Evolutionary conservation across 257 asterid species (phyloP), one percentile per base, ranked within the genome.

Genomic region (Ilex aquifolium): DNA sequence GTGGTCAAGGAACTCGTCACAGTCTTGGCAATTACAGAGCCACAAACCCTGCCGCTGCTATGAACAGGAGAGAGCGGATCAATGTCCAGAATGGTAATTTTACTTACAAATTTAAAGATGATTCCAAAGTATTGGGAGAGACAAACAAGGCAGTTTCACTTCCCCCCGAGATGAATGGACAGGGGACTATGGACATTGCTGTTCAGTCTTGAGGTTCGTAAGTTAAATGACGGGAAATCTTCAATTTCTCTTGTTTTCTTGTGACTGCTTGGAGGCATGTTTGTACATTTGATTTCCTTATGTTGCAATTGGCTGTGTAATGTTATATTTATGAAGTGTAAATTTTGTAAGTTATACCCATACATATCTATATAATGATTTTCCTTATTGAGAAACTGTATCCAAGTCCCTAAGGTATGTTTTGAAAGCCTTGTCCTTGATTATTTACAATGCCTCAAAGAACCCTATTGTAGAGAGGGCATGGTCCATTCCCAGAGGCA

Each of bases 1-100:
- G 59, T 69, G 72, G 68, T 50, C 72, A 30, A 60, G 82, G 67
- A 66, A 76, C 70, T 61, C 76, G 46, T 59, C 76, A 71, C 6
- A 65, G 66, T 61, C 80, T 82, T 66, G 67, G 64, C 63, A 73
- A 75, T 56, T 81, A 61, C 67, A 70, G 69, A 53, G 86, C 83
- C 50, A 62, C 55, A 60, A 66, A 67, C 42, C 12, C 65, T 13
- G 60, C 44, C 51, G 58, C 70, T 53, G 53, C 83, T 16, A 61
- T 64, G 57, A 79, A 57, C 64, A 64, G 66, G 76, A 79, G 81
- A 74, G 57, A 30, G 36, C 44, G 44, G 42, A 40, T 42, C 54
- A 67, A 62, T 32, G 62, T 46, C 67, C 81, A 65, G 72, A 73
- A 62, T 17, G 49, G 65, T 61, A 70, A 71, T 59, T 65, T 65